A percentile compares a stretch with the other conserved stretches of the same genome.
phyloP scores from a whole-genome alignment of 805 yeast genomes.

The Crinitomyces ghanaensis region DNA sequence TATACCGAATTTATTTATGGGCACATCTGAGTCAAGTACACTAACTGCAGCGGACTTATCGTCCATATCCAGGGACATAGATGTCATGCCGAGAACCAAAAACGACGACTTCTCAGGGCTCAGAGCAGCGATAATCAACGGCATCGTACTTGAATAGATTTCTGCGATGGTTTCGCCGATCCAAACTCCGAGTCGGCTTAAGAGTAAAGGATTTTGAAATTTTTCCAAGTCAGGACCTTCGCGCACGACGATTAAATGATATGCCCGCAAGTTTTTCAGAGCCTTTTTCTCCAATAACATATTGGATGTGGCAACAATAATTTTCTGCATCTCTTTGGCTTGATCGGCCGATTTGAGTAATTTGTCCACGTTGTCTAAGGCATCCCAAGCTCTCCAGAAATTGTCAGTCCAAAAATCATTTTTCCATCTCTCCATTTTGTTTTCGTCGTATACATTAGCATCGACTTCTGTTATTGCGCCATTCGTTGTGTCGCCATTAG shows the following conservation, averaged over 20 bases:
- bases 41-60: conserved; percentile 14
- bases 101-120: conserved; percentile 66
- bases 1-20: conserved; percentile 71
- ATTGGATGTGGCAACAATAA: conserved; percentile 78
- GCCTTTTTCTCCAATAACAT: conserved; percentile 76
- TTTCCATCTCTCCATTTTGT: conserved; percentile 25
- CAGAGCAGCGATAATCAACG: conserved; percentile 76
- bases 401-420: conserved; percentile 66
- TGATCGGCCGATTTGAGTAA: conserved; percentile 62
- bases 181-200: conserved; percentile 84
- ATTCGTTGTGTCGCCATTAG: conserved; percentile 11
- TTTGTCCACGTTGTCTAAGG: conserved; percentile 40
- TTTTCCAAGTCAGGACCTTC: conserved; percentile 76
- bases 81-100: conserved; percentile 81
- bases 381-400: conserved; percentile 61
- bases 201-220: conserved; percentile 76
- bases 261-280: conserved; percentile 67
- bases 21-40: conserved; percentile 20
- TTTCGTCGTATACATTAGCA: conserved; percentile 10
- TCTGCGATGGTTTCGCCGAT: conserved; percentile 81
- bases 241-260: conserved; percentile 74
- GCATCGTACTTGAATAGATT: conserved; percentile 51
- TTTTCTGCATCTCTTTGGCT: conserved; percentile 75
- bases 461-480: conserved; percentile 10
- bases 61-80: conserved; percentile 44